Conservation (phyloP, 1,139 yeast species). For the Pichia sp. region DNA sequence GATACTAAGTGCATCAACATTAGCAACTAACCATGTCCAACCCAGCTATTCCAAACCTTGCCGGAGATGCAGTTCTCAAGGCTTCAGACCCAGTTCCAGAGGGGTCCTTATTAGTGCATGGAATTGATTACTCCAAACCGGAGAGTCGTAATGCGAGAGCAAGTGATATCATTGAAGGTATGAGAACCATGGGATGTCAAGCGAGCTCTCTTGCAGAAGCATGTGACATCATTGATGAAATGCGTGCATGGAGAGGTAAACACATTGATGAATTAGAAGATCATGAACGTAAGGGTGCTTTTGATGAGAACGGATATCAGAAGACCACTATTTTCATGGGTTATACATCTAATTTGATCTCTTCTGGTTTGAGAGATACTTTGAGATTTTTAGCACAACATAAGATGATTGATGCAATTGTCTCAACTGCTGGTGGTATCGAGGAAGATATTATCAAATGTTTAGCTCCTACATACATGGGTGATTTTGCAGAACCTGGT, state of each 20-base stretch:
- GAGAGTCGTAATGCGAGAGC: conserved; percentile 63
- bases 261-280: conserved; percentile 58
- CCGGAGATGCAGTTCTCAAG: conserved; percentile 84
- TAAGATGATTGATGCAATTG: conserved; percentile 91
- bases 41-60: conserved; percentile 52
- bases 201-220: conserved; percentile 82
- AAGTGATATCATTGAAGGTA: conserved; percentile 64
- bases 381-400: conserved; percentile 83
- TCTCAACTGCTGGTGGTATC: conserved; percentile 94
- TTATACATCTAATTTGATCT: conserved; percentile 92
- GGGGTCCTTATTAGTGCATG: conserved; percentile 67
- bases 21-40: no score
- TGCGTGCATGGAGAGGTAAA: conserved; percentile 90
- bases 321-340: conserved; percentile 91
- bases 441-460: conserved; percentile 97
- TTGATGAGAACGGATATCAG: conserved; percentile 76
- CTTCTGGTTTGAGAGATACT: conserved; percentile 91
- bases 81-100: conserved; percentile 83
- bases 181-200: conserved; percentile 98
- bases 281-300: conserved; percentile 64
- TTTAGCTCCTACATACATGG: conserved; percentile 91
- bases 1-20: no score
- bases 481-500: conserved; percentile 82
- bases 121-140: conserved; percentile 80
- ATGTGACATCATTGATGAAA: conserved; percentile 82